Conservation (phyloP, 768 basidiomycete species). For the Russula brevipes region DNA sequence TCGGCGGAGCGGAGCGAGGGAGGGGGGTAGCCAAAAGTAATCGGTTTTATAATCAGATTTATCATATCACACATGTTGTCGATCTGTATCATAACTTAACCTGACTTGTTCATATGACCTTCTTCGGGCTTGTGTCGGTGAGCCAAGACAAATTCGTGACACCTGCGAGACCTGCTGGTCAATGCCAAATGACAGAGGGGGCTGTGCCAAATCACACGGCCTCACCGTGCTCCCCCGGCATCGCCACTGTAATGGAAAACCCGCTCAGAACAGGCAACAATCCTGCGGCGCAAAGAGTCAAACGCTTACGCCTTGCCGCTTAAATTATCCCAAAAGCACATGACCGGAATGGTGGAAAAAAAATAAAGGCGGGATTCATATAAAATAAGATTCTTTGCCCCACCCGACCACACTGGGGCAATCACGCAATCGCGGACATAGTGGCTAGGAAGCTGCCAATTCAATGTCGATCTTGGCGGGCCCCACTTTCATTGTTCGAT, state of each 20-base stretch:
- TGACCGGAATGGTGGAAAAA: no score
- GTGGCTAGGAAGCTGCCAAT: neutral
- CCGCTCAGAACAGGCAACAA: neutral
- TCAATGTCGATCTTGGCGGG: neutral
- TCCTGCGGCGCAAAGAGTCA: neutral
- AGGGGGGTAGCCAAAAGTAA: neutral
- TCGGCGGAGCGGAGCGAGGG: neutral
- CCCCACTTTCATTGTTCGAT: neutral
- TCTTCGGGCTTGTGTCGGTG: neutral
- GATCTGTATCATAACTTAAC: conserved; percentile 4
- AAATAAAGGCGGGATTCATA: no score
- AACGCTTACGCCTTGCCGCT: no score
- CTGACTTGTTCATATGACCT: conserved; percentile 10
- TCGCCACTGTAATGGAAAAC: no score
- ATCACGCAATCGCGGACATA: neutral
- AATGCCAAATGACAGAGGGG: no score
- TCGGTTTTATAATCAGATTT: conserved; percentile 6
- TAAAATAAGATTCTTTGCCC: no score
- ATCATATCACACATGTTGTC: conserved; percentile 5
- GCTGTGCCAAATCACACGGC: no score
- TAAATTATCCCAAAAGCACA: no score
- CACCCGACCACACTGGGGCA: neutral
- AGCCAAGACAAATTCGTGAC: neutral
- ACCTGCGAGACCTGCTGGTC: no score
- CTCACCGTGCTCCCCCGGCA: no score